A percentile compares a stretch with the other conserved stretches of the same genome.
These are phyloP conservation scores for Didymella arachidicola DNA, from an alignment of 2,329 filamentous ascomycete species.

Conservation along the genomic window DNA sequence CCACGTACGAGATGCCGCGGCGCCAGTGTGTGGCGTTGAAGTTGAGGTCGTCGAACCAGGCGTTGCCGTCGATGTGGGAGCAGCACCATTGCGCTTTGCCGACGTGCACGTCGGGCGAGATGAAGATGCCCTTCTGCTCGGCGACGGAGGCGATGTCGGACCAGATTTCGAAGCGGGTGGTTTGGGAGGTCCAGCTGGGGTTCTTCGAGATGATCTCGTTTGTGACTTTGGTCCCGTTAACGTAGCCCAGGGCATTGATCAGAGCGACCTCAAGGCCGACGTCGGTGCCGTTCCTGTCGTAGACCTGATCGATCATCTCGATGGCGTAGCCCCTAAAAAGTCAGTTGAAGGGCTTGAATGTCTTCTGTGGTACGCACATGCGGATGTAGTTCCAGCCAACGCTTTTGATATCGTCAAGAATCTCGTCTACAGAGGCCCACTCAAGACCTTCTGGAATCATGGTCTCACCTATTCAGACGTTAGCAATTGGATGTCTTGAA, in stretches of 20 bases:
- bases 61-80: conserved; percentile 60
- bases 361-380: conserved; percentile 30
- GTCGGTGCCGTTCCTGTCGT: conserved; percentile 50
- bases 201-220: conserved; percentile 50
- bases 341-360: conserved; percentile 5
- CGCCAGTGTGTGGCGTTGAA: conserved; percentile 65
- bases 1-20: conserved; percentile 61
- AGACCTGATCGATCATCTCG: conserved; percentile 54
- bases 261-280: conserved; percentile 51
- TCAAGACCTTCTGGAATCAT: conserved; percentile 68
- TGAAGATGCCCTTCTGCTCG: conserved; percentile 41
- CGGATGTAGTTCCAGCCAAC: conserved; percentile 70
- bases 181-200: conserved; percentile 49
- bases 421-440: conserved; percentile 60
- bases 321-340: conserved; percentile 51
- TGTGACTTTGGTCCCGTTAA: conserved; percentile 50
- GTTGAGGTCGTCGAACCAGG: conserved; percentile 64
- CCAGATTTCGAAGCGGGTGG: conserved; percentile 53
- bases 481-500: neutral
- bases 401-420: conserved; percentile 61
- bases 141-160: conserved; percentile 36
- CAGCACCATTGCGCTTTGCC: conserved; percentile 48
- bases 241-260: conserved; percentile 50
- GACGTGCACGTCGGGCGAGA: conserved; percentile 44
- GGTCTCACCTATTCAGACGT: conserved; percentile 56